Percentiles rank a stretch among this genome's conserved stretches.
Conservation (phyloP, 2,329 filamentous ascomycete genomes). For the Pseudonectria buxi region DNA sequence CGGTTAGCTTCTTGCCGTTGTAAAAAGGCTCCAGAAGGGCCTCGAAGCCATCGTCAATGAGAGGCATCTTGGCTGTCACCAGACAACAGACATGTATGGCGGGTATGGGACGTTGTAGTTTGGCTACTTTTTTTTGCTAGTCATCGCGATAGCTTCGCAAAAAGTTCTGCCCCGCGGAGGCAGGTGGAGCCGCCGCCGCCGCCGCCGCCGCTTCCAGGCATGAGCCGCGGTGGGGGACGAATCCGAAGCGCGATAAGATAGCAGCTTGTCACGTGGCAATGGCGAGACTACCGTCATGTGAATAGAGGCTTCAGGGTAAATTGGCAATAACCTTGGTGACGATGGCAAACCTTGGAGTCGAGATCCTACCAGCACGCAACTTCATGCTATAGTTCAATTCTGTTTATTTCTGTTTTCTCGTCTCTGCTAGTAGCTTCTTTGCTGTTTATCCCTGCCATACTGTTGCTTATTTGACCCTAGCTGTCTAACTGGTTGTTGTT, state of each 20-base stretch:
- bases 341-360: no score
- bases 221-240: conserved; percentile 25
- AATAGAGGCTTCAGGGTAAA: no score
- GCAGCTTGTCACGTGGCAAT: conserved; percentile 15
- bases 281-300: no score
- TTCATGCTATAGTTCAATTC: no score
- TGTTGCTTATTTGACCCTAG: no score
- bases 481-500: no score
- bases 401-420: no score
- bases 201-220: conserved; percentile 6
- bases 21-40: conserved; percentile 61
- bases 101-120: conserved; percentile 6
- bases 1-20: conserved; percentile 60
- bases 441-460: no score
- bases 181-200: conserved; percentile 16
- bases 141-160: conserved; percentile 24
- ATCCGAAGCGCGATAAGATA: conserved; percentile 7
- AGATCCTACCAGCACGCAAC: no score
- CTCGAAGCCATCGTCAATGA: conserved; percentile 57
- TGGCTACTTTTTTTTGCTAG: conserved; percentile 18
- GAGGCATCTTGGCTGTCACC: conserved; percentile 41
- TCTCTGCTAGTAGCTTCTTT: no score
- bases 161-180: conserved; percentile 26
- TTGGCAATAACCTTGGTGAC: no score
- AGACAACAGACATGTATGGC: conserved; percentile 23